phyloP scores from a whole-genome alignment of 768 basidiomycete species.

The Boletus tylopilopsis region DNA sequence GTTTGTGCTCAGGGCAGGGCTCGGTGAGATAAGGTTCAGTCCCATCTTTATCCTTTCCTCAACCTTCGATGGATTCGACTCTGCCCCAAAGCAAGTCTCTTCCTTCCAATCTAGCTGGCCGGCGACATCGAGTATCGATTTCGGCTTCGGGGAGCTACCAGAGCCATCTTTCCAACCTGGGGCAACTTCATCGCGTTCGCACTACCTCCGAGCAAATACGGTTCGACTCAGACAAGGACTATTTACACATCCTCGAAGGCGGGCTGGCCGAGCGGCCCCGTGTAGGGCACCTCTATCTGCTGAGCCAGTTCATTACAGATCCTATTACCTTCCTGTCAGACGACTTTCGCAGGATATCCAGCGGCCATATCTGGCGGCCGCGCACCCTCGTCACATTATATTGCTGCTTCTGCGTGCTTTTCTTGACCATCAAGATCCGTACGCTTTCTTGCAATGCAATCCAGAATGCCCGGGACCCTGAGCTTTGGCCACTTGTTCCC shows the following conservation, averaged over 20 bases:
- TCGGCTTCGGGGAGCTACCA: slow-evolving; percentile 42
- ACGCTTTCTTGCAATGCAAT: slow-evolving; percentile 5
- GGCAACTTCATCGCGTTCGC: slow-evolving; percentile 39
- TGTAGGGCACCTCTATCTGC: slow-evolving; percentile 21
- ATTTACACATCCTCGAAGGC: slow-evolving; percentile 14
- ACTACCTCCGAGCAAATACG: slow-evolving; percentile 24
- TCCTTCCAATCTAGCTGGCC: slow-evolving; percentile 17
- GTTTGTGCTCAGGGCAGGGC: no score
- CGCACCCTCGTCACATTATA: slow-evolving; percentile 37
- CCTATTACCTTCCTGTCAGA: slow-evolving; percentile 23
- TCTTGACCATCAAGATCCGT: slow-evolving; percentile 33
- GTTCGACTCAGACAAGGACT: slow-evolving; percentile 8
- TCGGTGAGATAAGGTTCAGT: no score
- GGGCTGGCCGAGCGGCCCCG: slow-evolving; percentile 16
- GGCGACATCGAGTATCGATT: slow-evolving; percentile 21
- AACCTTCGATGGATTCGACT: slow-evolving; percentile 11
- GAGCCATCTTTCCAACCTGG: slow-evolving; percentile 41
- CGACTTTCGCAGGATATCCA: slow-evolving; percentile 23
- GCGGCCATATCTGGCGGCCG: slow-evolving; percentile 24
- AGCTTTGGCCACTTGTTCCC: background rate
- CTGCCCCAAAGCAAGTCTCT: slow-evolving; percentile 26
- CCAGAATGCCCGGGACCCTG: background rate
- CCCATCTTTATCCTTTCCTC: no score
- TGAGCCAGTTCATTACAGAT: slow-evolving; percentile 25
- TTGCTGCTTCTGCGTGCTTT: slow-evolving; percentile 38